Percentiles rank a stretch among this genome's conserved stretches.
Evolutionary conservation across 805 yeast genomes (phyloP).

Genomic region (Scheffersomyces spartinae): DNA sequence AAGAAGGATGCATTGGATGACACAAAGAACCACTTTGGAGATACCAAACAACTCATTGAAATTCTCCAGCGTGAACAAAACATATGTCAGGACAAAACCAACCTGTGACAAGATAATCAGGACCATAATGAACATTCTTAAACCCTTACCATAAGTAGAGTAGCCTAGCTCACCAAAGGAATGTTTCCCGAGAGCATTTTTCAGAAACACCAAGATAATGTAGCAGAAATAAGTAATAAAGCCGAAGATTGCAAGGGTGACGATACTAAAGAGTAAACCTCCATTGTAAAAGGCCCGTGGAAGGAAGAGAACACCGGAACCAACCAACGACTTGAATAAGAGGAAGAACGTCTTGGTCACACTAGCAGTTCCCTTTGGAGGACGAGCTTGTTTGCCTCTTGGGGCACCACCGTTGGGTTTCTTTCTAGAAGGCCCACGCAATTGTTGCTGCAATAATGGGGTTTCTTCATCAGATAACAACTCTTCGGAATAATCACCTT

Average conservation of each 20-base stretch:
- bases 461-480: conserved; percentile 25
- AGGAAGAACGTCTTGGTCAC: conserved; percentile 28
- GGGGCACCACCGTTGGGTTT: conserved; percentile 12
- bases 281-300: conserved; percentile 35
- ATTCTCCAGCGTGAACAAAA: conserved; percentile 30
- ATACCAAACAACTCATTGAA: conserved; percentile 18
- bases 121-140: conserved; percentile 23
- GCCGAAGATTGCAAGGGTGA: conserved; percentile 25
- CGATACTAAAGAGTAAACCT: conserved; percentile 26
- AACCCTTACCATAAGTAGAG: conserved; percentile 25
- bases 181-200: conserved; percentile 15
- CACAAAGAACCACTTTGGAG: conserved; percentile 1
- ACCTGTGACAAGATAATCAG: conserved; percentile 30
- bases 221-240: conserved; percentile 29
- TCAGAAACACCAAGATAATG: conserved; percentile 23
- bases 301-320: conserved; percentile 31
- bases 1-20: conserved; percentile 24
- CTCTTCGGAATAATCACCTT: conserved; percentile 28
- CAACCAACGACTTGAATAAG: conserved; percentile 33
- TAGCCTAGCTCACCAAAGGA: conserved; percentile 35
- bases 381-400: conserved; percentile 7
- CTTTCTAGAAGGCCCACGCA: not conserved
- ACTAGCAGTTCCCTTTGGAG: conserved; percentile 21
- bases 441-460: conserved; percentile 11
- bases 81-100: conserved; percentile 34